A percentile compares a stretch with the other conserved stretches of the same genome.
These are phyloP conservation scores for Fusarium torulosum DNA, from an alignment of 2,329 filamentous ascomycete genomes.

Conservation along the genomic window DNA sequence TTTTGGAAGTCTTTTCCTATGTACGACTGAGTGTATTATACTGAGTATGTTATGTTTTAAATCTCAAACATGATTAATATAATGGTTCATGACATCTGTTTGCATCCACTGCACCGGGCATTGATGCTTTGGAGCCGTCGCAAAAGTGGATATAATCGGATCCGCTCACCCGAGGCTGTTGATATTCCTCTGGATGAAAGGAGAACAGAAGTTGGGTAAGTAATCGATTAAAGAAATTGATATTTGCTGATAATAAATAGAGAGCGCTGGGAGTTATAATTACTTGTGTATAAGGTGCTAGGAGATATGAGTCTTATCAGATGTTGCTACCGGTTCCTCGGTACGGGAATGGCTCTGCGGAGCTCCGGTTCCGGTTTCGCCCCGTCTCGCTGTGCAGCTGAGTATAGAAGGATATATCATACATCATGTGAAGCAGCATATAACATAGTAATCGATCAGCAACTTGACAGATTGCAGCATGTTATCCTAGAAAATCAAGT, in stretches of 20 bases:
- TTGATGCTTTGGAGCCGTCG: slow-evolving; percentile 13
- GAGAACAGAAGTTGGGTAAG: neutral
- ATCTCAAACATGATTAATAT: neutral
- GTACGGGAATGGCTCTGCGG: slow-evolving; percentile 25
- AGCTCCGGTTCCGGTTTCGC: slow-evolving; percentile 14
- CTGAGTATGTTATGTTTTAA: neutral
- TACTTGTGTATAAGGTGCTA: neutral
- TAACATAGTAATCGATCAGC: no score
- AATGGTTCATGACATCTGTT: neutral
- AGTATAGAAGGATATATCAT: no score
- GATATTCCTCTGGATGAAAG: slow-evolving; percentile 2
- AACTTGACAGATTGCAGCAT: no score
- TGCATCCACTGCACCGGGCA: slow-evolving; percentile 29
- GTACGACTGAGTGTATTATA: neutral
- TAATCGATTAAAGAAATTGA: fast-evolving
- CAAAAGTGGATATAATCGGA: slow-evolving; percentile 36
- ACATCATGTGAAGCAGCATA: no score
- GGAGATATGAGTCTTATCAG: slow-evolving; percentile 22
- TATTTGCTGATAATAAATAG: neutral
- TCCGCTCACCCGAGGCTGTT: slow-evolving; percentile 36
- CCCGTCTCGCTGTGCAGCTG: neutral
- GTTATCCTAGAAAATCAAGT: no score
- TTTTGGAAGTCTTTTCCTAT: no score
- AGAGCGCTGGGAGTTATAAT: neutral
- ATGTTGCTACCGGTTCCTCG: slow-evolving; percentile 33